Conservation (phyloP, 176 grass and related monocot species). For the Musa troglodytarum region DNA sequence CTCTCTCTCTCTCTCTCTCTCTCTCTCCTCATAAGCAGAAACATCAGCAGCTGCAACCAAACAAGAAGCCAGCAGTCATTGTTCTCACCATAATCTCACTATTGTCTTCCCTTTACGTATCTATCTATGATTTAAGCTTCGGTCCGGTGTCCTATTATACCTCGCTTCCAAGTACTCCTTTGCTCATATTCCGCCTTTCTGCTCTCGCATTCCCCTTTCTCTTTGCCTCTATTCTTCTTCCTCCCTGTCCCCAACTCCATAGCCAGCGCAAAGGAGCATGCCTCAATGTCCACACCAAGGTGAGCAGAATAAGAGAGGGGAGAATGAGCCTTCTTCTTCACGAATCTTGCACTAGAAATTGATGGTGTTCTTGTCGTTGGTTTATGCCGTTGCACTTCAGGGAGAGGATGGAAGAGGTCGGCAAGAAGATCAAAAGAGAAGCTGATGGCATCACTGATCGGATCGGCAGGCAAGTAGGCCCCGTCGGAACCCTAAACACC, state of each 20-base stretch:
- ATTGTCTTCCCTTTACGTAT: neutral
- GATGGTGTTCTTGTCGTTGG: neutral
- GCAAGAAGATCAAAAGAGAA: conserved; percentile 74
- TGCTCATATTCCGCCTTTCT: neutral
- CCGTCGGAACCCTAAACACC: conserved; percentile 37
- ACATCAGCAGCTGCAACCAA: neutral
- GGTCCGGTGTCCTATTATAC: neutral
- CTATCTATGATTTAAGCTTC: neutral
- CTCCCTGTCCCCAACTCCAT: conserved; percentile 9
- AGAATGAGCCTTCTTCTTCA: neutral
- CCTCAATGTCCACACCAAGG: conserved; percentile 87
- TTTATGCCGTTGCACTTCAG: conserved; percentile 16
- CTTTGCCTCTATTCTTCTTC: neutral
- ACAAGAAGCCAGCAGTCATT: neutral
- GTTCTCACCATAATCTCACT: neutral
- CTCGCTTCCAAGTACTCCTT: neutral
- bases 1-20: conserved; percentile 44
- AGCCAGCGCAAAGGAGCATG: conserved; percentile 40
- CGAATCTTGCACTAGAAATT: neutral
- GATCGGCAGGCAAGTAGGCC: conserved; percentile 22
- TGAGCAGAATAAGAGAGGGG: conserved; percentile 11
- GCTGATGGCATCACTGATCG: conserved; percentile 21
- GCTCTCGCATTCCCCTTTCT: neutral
- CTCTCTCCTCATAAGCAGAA: neutral
- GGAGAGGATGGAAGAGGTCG: conserved; percentile 69